A percentile compares a stretch with the other conserved stretches of the same genome.
These are phyloP conservation scores for Lepiota venenata DNA, from an alignment of 768 basidiomycete genomes.

Conservation along the genomic window DNA sequence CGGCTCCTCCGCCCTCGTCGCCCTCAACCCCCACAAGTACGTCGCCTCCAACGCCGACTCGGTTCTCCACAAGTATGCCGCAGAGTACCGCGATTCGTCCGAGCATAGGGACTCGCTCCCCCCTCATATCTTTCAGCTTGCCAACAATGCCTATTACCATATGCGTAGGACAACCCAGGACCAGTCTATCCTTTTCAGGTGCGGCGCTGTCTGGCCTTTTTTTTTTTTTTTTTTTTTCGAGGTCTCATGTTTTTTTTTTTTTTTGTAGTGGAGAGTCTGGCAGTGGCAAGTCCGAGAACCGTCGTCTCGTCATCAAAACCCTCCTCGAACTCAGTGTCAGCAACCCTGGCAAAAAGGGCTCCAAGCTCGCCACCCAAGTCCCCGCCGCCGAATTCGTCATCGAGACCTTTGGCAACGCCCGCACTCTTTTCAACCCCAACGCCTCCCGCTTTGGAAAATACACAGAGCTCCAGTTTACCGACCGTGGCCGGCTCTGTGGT, in stretches of 20 bases:
- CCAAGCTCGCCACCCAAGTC: slow-evolving; percentile 82
- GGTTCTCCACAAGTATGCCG: slow-evolving; percentile 79
- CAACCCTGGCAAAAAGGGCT: slow-evolving; percentile 90
- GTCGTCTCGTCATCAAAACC: slow-evolving; percentile 87
- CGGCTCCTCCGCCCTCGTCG: slow-evolving; percentile 72
- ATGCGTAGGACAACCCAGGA: slow-evolving; percentile 94
- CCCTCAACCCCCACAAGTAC: slow-evolving; percentile 93
- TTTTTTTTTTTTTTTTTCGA: slow-evolving; percentile 6
- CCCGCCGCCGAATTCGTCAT: slow-evolving; percentile 95
- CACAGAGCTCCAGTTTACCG: slow-evolving; percentile 95
- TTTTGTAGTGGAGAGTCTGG: slow-evolving; percentile 81
- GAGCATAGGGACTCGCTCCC: slow-evolving; percentile 57
- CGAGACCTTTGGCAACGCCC: slow-evolving; percentile 91
- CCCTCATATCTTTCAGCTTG: slow-evolving; percentile 92
- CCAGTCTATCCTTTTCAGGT: slow-evolving; percentile 87
- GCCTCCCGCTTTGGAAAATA: slow-evolving; percentile 98
- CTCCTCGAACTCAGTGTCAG: slow-evolving; percentile 88
- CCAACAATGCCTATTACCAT: slow-evolving; percentile 92
- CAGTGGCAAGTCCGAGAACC: slow-evolving; percentile 91
- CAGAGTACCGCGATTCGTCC: slow-evolving; percentile 77
- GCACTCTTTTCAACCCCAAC: slow-evolving; percentile 89
- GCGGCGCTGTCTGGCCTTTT: slow-evolving; percentile 24
- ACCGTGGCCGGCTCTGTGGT: slow-evolving; percentile 84
- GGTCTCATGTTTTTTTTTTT: slow-evolving; percentile 9
- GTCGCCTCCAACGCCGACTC: slow-evolving; percentile 82